phyloP scores from a whole-genome alignment of 1,284 basidiomycete species.

The Fomitopsis betulina region DNA sequence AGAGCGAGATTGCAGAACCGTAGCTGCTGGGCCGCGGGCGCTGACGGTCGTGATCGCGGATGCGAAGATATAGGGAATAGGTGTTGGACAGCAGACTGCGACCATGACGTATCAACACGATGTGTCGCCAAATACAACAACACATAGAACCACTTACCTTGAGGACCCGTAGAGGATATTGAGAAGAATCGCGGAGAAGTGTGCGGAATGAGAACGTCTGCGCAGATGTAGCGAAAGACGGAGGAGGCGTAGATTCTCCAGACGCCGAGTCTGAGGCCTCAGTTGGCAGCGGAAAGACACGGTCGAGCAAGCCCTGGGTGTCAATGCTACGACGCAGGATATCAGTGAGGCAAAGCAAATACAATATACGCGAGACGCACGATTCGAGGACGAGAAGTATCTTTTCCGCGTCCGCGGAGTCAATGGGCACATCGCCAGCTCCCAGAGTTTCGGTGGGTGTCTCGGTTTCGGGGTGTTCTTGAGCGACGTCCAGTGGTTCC shows the following conservation, averaged over 20 bases:
- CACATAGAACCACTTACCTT: constrained; percentile 33
- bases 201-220: constrained; percentile 55
- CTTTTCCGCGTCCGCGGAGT: constrained; percentile 45
- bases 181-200: constrained; percentile 50
- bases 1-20: constrained; percentile 70
- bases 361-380: constrained; percentile 35
- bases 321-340: constrained; percentile 45
- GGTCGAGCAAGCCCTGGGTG: constrained; percentile 72
- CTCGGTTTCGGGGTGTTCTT: constrained; percentile 24
- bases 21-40: constrained; percentile 61
- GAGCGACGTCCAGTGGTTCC: constrained; percentile 26
- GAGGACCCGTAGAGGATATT: constrained; percentile 49
- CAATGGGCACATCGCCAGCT: constrained; percentile 46
- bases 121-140: background rate
- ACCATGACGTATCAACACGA: constrained; percentile 7
- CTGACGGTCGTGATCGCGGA: constrained; percentile 54
- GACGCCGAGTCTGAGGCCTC: constrained; percentile 32
- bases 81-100: constrained; percentile 56
- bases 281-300: constrained; percentile 59
- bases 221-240: constrained; percentile 17
- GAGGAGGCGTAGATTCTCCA: constrained; percentile 18
- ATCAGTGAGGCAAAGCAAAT: background rate
- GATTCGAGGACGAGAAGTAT: constrained; percentile 75
- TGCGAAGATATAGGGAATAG: constrained; percentile 64
- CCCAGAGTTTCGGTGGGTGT: constrained; percentile 27